Percentiles rank a stretch among this genome's conserved stretches.
Evolutionary conservation across 75 land plant genomes (phyloP).

Genomic region (Pinus taeda): DNA sequence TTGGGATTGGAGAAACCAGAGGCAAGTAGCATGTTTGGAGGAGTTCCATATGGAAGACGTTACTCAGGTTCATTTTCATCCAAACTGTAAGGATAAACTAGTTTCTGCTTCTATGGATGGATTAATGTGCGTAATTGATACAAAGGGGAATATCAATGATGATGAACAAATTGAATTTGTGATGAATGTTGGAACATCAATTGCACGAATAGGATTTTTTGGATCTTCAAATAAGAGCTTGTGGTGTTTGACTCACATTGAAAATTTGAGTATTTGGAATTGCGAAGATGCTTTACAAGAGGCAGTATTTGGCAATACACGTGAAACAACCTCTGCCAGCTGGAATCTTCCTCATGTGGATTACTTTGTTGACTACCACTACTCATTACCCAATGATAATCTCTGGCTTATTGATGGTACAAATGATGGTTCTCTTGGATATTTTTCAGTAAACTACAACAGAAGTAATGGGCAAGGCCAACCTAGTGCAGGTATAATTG

Average conservation of each 20-base stretch:
- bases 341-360: conserved; percentile 81
- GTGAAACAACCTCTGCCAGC: conserved; percentile 65
- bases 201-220: too few relatives aligned
- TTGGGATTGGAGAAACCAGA: conserved; percentile 94
- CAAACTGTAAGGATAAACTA: conserved; percentile 57
- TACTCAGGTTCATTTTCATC: conserved; percentile 90
- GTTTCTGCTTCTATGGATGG: conserved; percentile 96
- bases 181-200: too few relatives aligned
- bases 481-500: conserved; percentile 33
- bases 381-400: conserved; percentile 38
- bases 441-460: conserved; percentile 62
- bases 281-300: conserved; percentile 48
- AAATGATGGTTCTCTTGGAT: conserved; percentile 73
- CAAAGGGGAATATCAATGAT: conserved; percentile 73
- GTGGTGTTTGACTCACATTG: too few relatives aligned
- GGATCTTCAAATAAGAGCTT: too few relatives aligned
- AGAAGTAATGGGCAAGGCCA: conserved; percentile 1
- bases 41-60: conserved; percentile 97
- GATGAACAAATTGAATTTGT: conserved; percentile 86
- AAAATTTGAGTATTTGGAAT: conserved; percentile 93
- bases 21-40: conserved; percentile 76
- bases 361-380: conserved; percentile 90
- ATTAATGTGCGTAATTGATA: conserved; percentile 68
- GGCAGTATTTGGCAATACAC: conserved; percentile 66
- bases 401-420: conserved; percentile 94